Conservation (phyloP, 163 green algal genomes). For the Dunaliella salina region DNA sequence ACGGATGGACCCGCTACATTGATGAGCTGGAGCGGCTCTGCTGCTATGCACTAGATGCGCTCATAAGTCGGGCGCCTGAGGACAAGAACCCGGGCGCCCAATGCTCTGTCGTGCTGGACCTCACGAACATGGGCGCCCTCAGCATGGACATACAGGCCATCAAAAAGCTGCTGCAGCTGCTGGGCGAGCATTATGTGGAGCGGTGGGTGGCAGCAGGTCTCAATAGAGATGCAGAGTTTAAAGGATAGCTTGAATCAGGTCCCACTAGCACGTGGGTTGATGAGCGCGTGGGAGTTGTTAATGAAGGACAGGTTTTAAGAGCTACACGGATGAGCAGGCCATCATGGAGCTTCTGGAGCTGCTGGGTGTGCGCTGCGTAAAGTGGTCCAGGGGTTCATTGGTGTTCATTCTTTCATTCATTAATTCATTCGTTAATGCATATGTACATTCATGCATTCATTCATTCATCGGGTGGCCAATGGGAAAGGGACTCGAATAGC, state of each 20-base stretch:
- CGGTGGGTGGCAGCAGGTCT: slow-evolving; percentile 14
- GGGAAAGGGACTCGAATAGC: too few species aligned
- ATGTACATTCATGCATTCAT: not conserved
- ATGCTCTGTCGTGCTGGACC: slow-evolving; percentile 27
- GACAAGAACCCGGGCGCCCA: slow-evolving; percentile 27
- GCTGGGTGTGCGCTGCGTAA: slow-evolving; percentile 31
- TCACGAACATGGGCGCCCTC: slow-evolving; percentile 25
- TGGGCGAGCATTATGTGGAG: slow-evolving; percentile 39
- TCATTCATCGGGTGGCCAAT: too few species aligned
- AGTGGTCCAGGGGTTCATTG: too few species aligned
- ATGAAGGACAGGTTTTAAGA: too few species aligned
- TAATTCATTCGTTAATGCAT: not conserved
- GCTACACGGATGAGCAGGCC: slow-evolving; percentile 20
- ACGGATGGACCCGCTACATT: slow-evolving; percentile 21
- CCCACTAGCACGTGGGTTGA: too few species aligned
- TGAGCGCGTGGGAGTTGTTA: too few species aligned
- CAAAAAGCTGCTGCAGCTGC: slow-evolving; percentile 27
- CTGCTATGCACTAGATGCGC: slow-evolving; percentile 29
- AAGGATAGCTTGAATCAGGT: too few species aligned
- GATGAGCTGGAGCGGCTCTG: slow-evolving; percentile 36
- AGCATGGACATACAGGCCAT: slow-evolving; percentile 36
- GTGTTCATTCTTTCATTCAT: not conserved
- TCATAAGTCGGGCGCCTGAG: not conserved
- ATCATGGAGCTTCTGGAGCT: slow-evolving; percentile 31
- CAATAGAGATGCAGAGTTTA: too few species aligned